A percentile compares a stretch with the other conserved stretches of the same genome.
These are phyloP conservation scores for Magnolia changhungtana DNA, from an alignment of 164 flowering plant species.

Conservation along the genomic window DNA sequence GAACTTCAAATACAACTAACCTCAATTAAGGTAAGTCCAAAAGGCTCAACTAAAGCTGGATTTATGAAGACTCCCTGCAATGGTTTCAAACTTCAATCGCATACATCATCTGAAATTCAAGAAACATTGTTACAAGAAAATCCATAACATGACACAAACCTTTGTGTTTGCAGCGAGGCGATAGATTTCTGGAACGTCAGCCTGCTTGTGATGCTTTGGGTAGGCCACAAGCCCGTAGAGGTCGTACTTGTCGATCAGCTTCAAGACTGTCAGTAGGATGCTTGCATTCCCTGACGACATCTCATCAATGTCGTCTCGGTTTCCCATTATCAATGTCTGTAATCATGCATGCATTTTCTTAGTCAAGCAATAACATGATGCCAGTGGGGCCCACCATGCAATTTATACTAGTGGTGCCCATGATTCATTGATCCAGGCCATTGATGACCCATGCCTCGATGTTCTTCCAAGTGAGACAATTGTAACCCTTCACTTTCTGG, in stretches of 20 bases:
- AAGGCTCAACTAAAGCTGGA: constrained; percentile 94
- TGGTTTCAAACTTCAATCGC: background rate
- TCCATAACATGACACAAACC: constrained; percentile 33
- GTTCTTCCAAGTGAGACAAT: background rate
- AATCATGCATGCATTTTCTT: constrained; percentile 10
- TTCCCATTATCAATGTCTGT: constrained; percentile 92
- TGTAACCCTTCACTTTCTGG: background rate
- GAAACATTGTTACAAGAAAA: background rate
- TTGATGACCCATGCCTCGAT: too few species aligned
- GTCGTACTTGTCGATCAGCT: constrained; percentile 84
- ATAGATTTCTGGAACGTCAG: constrained; percentile 92
- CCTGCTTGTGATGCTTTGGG: constrained; percentile 94
- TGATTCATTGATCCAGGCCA: too few species aligned
- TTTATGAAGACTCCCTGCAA: constrained; percentile 93
- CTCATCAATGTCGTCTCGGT: constrained; percentile 90
- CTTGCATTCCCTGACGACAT: constrained; percentile 78
- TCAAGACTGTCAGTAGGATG: constrained; percentile 79
- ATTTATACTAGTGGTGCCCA: too few species aligned
- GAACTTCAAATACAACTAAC: constrained; percentile 30
- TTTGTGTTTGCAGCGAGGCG: constrained; percentile 82
- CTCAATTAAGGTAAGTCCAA: constrained; percentile 95
- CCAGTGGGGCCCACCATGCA: too few species aligned
- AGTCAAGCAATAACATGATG: background rate
- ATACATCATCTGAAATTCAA: background rate
- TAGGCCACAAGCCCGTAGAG: constrained; percentile 90